phyloP scores from a whole-genome alignment of 768 basidiomycete species.

The Lactarius tabidus region DNA sequence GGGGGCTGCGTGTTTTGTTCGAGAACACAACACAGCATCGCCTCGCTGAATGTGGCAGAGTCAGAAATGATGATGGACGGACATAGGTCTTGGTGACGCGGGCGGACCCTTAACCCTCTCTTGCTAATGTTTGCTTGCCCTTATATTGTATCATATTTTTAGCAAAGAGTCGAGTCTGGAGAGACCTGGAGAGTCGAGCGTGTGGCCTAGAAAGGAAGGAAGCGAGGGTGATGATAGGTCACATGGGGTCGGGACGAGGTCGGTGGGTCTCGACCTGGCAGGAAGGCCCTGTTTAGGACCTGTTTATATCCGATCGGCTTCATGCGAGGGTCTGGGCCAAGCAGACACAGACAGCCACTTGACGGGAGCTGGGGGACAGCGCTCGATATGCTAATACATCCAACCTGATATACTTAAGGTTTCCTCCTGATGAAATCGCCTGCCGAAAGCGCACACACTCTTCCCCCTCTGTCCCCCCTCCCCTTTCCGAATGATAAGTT shows the following conservation, averaged over 20 bases:
- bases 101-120: not conserved
- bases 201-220: constrained; percentile 7
- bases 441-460: not conserved
- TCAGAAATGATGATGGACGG: not conserved
- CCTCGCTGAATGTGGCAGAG: not conserved
- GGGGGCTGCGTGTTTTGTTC: not conserved
- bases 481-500: constrained; percentile 5
- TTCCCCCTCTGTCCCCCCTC: not conserved
- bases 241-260: constrained; percentile 1
- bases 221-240: not conserved
- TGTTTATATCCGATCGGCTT: constrained; percentile 19
- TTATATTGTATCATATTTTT: not conserved
- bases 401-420: constrained; percentile 20
- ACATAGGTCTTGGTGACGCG: too few species aligned
- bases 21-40: not conserved
- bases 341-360: not conserved
- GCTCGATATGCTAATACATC: constrained; percentile 7
- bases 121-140: too few species aligned
- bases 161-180: not conserved
- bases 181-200: not conserved
- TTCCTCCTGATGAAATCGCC: constrained; percentile 13
- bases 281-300: not conserved
- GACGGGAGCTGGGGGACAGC: not conserved
- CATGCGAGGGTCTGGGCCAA: constrained; percentile 15
- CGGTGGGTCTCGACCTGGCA: constrained; percentile 6